Percentiles rank a stretch among this genome's conserved stretches.
Evolutionary conservation across 306 rosid genomes (phyloP).

Genomic region (Ammopiptanthus mongolicus): DNA sequence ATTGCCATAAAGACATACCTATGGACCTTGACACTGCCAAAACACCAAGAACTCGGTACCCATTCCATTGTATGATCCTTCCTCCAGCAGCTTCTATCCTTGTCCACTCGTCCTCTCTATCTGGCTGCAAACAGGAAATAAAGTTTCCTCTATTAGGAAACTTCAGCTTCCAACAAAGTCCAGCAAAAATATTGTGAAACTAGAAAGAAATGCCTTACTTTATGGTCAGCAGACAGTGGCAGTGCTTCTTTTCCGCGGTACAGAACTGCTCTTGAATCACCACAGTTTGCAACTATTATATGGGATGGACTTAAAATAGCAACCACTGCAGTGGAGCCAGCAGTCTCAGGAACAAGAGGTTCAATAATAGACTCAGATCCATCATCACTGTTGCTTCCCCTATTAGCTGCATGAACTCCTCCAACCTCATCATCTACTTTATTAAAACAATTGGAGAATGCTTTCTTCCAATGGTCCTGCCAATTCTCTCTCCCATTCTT

Average conservation of each 20-base stretch:
- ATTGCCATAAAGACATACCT: conserved; percentile 37
- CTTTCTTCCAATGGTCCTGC: conserved; percentile 58
- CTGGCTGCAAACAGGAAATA: conserved; percentile 46
- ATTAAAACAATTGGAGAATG: conserved; percentile 52
- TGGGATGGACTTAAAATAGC: conserved; percentile 51
- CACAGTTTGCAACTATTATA: conserved; percentile 68
- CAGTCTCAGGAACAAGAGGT: conserved; percentile 59
- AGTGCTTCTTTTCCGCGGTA: conserved; percentile 57
- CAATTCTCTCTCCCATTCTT: conserved; percentile 23
- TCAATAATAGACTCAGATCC: conserved; percentile 26
- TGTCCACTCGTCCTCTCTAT: conserved; percentile 63
- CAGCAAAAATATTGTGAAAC: neutral
- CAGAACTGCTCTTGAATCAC: conserved; percentile 81
- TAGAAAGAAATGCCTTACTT: conserved; percentile 39
- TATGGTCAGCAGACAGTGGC: conserved; percentile 73
- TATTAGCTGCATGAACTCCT: conserved; percentile 13
- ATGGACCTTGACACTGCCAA: conserved; percentile 83
- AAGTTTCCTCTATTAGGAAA: conserved; percentile 9
- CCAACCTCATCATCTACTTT: conserved; percentile 66
- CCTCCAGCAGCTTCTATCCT: conserved; percentile 86
- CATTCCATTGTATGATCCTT: conserved; percentile 74
- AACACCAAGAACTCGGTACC: conserved; percentile 74
- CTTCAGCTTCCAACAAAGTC: conserved; percentile 8
- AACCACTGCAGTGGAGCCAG: conserved; percentile 79
- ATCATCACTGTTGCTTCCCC: conserved; percentile 13